Conservation (phyloP, 2,329 filamentous ascomycete genomes). For the Magnaporthiopsis poae region DNA sequence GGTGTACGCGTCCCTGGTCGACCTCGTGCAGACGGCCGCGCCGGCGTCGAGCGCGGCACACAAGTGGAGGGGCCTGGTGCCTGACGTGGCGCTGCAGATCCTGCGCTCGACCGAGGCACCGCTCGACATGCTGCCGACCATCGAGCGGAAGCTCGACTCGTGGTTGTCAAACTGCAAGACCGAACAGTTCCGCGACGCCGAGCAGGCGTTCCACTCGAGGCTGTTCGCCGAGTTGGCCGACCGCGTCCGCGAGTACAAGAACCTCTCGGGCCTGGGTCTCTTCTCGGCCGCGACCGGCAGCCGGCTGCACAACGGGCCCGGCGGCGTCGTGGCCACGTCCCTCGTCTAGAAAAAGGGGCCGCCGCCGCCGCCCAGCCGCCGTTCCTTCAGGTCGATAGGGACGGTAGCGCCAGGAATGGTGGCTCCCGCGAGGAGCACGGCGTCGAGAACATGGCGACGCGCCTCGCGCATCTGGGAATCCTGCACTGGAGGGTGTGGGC, state of each 20-base stretch:
- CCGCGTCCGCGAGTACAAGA: slow-evolving; percentile 43
- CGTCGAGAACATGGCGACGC: slow-evolving; percentile 60
- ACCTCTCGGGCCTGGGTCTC: slow-evolving; percentile 41
- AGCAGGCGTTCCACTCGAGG: slow-evolving; percentile 38
- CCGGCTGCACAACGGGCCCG: slow-evolving; percentile 25
- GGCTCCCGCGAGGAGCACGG: slow-evolving; percentile 42
- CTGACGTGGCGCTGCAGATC: slow-evolving; percentile 47
- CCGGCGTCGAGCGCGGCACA: slow-evolving; percentile 26
- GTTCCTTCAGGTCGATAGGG: slow-evolving; percentile 3
- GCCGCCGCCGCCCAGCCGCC: neutral
- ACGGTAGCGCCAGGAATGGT: slow-evolving; percentile 17
- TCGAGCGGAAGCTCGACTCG: slow-evolving; percentile 39
- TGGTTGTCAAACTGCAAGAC: slow-evolving; percentile 34
- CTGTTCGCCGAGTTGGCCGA: slow-evolving; percentile 38
- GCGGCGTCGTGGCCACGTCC: slow-evolving; percentile 22
- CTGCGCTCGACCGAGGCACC: slow-evolving; percentile 47
- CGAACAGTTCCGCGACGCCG: slow-evolving; percentile 37
- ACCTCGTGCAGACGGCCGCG: slow-evolving; percentile 43
- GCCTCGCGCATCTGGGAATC: slow-evolving; percentile 72
- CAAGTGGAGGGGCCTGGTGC: slow-evolving; percentile 43
- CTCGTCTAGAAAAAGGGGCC: slow-evolving; percentile 10
- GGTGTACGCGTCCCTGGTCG: slow-evolving; percentile 44
- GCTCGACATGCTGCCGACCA: slow-evolving; percentile 33
- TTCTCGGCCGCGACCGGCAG: slow-evolving; percentile 47
- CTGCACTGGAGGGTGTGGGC: slow-evolving; percentile 88